Base-by-base conservation (phyloP, 169 alveolate genomes). In the Plasmodium chabaudi region DNA sequence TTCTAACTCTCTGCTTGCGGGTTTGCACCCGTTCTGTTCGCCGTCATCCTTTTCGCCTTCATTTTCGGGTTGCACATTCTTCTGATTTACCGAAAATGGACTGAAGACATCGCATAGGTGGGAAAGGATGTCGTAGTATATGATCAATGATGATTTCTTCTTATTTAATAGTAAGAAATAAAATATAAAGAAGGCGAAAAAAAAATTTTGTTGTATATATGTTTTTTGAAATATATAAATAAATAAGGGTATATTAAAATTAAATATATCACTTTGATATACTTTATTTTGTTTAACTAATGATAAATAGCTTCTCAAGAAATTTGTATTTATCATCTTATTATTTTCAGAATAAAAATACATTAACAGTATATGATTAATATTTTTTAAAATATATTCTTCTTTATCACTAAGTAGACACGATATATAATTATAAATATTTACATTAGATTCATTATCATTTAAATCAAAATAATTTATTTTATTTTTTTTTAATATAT, bases 211-310 rank as follows among this genome's bases (percentile, higher is more conserved):
- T 46, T 47, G 23, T 15, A 82, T 27, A 56, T 82, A 71, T n/a
- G 51, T 21, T 39, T 44, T 49, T 60, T 82, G 72, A 68, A 82
- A 82, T 34, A 82, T 55, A 56, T 67, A 82, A 15, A 82, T 53
- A 47, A 82, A 82, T 53, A 82, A 82, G 53, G 72, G 39, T 12
- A 82, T 67, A 57, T 39, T 82, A 44, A 17, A 82, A 47, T 65
- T 82, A 57, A 82, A 82, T 34, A 46, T 55, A 47, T 82, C 90
- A 13, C 39, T 56, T 61, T 51, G 25, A 49, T 39, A 59, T 17
- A 51, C 69, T 82, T 27, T 65, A 60, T 82, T 82, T 23, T 82
- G 86, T 47, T 82, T 82, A 19, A 82, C 68, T 56, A 82, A 53
- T n/a, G 90, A 82, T 53, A 82, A 67, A 47, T 82, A 82, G 10